Evolutionary conservation across 176 grass and related monocot genomes (phyloP).

Genomic region (Zea luxurians): DNA sequence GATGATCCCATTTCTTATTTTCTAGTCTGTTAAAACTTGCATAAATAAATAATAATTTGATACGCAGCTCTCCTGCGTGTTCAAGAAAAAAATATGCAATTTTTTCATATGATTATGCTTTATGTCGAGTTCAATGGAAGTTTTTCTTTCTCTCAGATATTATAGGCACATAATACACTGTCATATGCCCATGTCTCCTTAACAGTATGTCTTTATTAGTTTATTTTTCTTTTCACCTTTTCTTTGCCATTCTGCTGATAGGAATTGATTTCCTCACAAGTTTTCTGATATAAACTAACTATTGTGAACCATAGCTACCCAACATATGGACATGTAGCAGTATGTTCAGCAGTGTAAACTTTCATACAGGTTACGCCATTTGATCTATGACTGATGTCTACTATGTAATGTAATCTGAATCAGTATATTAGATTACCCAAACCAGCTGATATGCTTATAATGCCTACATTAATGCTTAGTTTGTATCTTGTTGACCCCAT

Average conservation of each 20-base stretch:
- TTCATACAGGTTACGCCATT: neutral
- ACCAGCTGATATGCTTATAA: neutral
- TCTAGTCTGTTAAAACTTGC: neutral
- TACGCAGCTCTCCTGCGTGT: too few relatives aligned
- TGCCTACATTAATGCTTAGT: neutral
- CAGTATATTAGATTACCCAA: neutral
- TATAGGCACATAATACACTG: neutral
- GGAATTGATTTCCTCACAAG: neutral
- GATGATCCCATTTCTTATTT: too few relatives aligned
- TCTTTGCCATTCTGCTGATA: neutral
- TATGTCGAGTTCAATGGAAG: neutral
- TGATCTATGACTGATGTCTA: neutral
- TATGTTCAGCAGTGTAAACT: neutral
- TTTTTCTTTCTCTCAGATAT: neutral
- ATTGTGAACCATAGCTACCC: neutral
- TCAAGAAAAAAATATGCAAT: neutral
- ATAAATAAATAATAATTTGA: neutral
- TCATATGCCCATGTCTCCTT: neutral
- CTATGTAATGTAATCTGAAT: neutral
- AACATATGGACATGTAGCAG: neutral
- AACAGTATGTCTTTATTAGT: neutral
- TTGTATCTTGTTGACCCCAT: neutral
- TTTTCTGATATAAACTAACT: neutral
- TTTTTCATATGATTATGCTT: neutral
- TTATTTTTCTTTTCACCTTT: neutral